These are phyloP conservation scores for Cyclocybe aegerita DNA, from an alignment of 768 basidiomycete genomes.

Conservation along the genomic window DNA sequence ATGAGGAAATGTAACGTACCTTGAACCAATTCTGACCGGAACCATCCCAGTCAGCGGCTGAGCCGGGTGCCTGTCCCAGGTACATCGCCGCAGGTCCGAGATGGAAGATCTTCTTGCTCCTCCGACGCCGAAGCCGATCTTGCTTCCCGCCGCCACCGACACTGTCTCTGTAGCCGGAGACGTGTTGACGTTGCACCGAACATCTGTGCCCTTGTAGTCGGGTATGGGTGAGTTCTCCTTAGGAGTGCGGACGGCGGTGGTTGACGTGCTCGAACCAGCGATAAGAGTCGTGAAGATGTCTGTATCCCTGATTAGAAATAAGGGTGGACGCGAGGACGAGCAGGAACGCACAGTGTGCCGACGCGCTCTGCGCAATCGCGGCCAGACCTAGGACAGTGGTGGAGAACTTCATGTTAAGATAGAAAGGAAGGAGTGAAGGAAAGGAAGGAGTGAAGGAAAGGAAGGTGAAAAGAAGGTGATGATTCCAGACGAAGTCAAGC, in stretches of 20 bases:
- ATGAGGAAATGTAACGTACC: slow-evolving; percentile 26
- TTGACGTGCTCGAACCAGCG: slow-evolving; percentile 20
- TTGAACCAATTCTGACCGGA: slow-evolving; percentile 50
- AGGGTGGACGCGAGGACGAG: neutral
- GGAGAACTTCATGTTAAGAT: slow-evolving; percentile 13
- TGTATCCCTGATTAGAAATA: neutral
- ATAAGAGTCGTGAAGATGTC: slow-evolving; percentile 29
- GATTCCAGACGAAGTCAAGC: too few relatives aligned
- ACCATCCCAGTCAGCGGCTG: slow-evolving; percentile 41
- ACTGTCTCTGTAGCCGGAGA: slow-evolving; percentile 30
- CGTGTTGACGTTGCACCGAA: slow-evolving; percentile 35
- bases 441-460: too few relatives aligned
- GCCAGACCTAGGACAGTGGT: slow-evolving; percentile 14
- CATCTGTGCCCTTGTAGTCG: slow-evolving; percentile 22
- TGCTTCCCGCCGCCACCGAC: slow-evolving; percentile 31
- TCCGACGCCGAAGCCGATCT: slow-evolving; percentile 30
- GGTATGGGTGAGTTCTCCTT: slow-evolving; percentile 26
- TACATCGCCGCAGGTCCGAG: slow-evolving; percentile 41
- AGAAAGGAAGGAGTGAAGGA: neutral
- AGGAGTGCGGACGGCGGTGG: slow-evolving; percentile 28
- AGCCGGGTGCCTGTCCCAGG: slow-evolving; percentile 42
- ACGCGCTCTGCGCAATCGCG: slow-evolving; percentile 17
- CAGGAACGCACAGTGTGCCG: slow-evolving; percentile 21
- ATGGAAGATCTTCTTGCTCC: slow-evolving; percentile 38
- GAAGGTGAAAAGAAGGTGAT: too few relatives aligned